Evolutionary conservation across 148 eudicot genomes (phyloP).

Genomic region (Rheum nobile): DNA sequence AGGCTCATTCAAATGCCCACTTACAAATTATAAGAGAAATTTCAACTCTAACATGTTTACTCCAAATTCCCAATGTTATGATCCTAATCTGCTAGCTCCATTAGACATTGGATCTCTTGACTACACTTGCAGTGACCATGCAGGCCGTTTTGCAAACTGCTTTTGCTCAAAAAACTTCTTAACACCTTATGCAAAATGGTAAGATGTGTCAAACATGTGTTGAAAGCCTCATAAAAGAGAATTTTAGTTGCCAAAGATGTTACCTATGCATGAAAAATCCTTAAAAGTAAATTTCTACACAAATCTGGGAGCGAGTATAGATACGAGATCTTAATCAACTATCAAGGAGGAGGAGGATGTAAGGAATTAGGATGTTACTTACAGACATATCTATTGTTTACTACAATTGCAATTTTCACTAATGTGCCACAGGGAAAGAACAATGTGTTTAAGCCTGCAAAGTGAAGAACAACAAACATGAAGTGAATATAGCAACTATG

Average conservation of each 20-base stretch:
- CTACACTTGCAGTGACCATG: too few relatives aligned
- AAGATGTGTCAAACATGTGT: not conserved
- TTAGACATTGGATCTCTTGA: not conserved
- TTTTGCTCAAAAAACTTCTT: not conserved
- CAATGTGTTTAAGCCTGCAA: constrained; percentile 74
- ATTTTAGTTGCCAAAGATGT: not conserved
- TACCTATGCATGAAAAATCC: not conserved
- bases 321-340: not conserved
- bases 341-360: not conserved
- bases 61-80: not conserved
- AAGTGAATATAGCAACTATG: not conserved
- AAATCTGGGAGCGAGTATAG: too few relatives aligned
- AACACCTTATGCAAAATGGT: not conserved
- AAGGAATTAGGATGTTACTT: constrained; percentile 24
- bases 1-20: too few relatives aligned
- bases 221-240: not conserved
- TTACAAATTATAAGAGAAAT: too few relatives aligned
- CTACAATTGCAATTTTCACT: constrained; percentile 69
- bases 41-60: not conserved
- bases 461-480: constrained; percentile 7
- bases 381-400: constrained; percentile 58
- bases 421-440: constrained; percentile 83
- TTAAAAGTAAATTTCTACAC: too few relatives aligned
- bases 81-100: not conserved
- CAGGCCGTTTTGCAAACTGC: not conserved